Evolutionary conservation across 495 filamentous ascomycete species (phyloP).

Genomic region (Letharia columbiana): DNA sequence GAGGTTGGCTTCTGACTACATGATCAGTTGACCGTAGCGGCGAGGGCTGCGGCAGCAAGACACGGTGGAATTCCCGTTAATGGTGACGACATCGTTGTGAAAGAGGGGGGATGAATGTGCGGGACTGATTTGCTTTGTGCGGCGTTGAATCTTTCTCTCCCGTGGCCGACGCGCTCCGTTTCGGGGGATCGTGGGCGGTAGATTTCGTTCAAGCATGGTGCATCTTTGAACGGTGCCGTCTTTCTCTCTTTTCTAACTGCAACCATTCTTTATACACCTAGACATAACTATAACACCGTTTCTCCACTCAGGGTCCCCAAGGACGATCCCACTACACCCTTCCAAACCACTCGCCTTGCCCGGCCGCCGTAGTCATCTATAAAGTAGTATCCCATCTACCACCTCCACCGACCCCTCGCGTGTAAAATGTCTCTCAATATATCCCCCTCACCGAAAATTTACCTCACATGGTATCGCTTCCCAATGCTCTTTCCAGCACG

Average conservation of each 20-base stretch:
- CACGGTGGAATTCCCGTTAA: background rate
- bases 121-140: background rate
- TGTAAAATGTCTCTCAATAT: too few relatives aligned
- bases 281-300: too few relatives aligned
- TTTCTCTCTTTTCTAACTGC: background rate
- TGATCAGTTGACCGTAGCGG: background rate
- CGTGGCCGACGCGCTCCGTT: background rate
- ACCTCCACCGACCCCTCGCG: too few relatives aligned
- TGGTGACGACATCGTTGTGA: background rate
- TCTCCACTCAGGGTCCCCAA: too few relatives aligned
- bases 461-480: too few relatives aligned
- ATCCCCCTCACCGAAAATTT: too few relatives aligned
- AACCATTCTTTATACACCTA: too few relatives aligned
- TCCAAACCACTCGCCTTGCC: too few relatives aligned
- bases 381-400: too few relatives aligned
- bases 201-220: background rate
- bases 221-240: background rate
- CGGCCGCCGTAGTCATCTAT: too few relatives aligned
- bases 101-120: background rate
- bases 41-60: background rate
- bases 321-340: too few relatives aligned
- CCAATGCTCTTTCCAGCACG: too few relatives aligned
- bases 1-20: slow-evolving; percentile 40
- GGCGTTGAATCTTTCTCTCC: background rate
- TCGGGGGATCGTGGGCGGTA: background rate